Evolutionary conservation across 2,329 filamentous ascomycete species (phyloP).

Genomic region (Diplocarpon rosae): DNA sequence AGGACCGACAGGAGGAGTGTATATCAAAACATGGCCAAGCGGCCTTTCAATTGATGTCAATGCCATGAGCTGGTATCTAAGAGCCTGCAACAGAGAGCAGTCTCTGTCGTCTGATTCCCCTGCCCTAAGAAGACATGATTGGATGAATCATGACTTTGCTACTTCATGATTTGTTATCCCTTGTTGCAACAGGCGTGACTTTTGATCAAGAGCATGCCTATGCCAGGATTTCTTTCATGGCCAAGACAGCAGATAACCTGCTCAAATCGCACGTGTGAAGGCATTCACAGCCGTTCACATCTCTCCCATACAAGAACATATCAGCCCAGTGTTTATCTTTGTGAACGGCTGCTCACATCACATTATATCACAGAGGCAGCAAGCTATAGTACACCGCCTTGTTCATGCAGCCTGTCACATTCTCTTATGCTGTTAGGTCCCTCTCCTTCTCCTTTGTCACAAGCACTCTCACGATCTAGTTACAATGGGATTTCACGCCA

Average conservation of each 20-base stretch:
- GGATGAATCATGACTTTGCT: too few species aligned
- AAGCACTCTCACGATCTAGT: conserved; percentile 13
- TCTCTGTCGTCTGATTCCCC: too few species aligned
- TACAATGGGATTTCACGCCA: conserved; percentile 13
- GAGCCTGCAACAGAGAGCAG: too few species aligned
- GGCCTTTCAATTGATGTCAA: too few species aligned
- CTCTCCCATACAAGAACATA: conserved; percentile 11
- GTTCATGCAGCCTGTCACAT: conserved; percentile 12
- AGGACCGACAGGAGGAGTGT: not conserved
- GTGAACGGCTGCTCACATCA: conserved; percentile 11
- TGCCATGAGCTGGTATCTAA: too few species aligned
- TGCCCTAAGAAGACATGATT: too few species aligned
- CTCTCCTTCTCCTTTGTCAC: not conserved
- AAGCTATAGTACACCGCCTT: conserved; percentile 14
- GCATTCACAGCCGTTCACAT: conserved; percentile 10
- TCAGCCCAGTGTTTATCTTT: conserved; percentile 4
- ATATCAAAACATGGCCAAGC: too few species aligned
- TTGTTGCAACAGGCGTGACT: too few species aligned
- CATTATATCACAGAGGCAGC: not conserved
- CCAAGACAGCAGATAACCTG: not conserved
- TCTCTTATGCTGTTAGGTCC: conserved; percentile 3
- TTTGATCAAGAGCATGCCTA: too few species aligned
- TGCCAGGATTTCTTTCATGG: too few species aligned
- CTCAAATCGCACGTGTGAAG: conserved; percentile 7
- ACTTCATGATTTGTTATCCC: too few species aligned